Evolutionary conservation across 257 asterid species (phyloP).

Genomic region (Scutellaria baicalensis): DNA sequence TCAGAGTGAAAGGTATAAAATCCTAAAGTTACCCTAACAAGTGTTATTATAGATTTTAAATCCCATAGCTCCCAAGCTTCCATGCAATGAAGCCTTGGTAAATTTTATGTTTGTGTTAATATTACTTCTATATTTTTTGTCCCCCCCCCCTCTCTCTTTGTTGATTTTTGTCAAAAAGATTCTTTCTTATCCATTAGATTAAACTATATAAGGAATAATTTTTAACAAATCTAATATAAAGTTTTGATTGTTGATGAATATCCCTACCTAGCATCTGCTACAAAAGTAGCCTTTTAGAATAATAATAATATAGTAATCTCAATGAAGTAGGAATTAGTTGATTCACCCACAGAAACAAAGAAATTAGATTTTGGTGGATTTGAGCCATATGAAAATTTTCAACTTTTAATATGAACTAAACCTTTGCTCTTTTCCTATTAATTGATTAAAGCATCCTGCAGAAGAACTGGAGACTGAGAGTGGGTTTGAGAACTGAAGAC

Average conservation of each 20-base stretch:
- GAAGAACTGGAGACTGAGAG: background rate
- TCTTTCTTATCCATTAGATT: background rate
- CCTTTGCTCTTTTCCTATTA: background rate
- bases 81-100: background rate
- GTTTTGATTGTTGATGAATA: no score
- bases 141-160: background rate
- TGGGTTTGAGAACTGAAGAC: background rate
- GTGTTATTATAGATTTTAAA: background rate
- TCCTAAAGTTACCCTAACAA: background rate
- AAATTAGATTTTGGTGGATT: background rate
- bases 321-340: no score
- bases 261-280: no score
- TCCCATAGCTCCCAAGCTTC: background rate
- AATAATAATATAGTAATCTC: no score
- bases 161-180: background rate
- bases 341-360: no score
- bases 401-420: no score
- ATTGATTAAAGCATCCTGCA: background rate
- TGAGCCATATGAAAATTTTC: background rate
- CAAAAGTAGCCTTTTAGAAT: no score
- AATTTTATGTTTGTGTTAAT: background rate
- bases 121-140: background rate
- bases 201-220: no score
- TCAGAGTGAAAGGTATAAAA: background rate
- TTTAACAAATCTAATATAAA: no score